Evolutionary conservation across 371 early-diverging fungal genomes (phyloP).

Genomic region (Zopfochytrium polystomum): DNA sequence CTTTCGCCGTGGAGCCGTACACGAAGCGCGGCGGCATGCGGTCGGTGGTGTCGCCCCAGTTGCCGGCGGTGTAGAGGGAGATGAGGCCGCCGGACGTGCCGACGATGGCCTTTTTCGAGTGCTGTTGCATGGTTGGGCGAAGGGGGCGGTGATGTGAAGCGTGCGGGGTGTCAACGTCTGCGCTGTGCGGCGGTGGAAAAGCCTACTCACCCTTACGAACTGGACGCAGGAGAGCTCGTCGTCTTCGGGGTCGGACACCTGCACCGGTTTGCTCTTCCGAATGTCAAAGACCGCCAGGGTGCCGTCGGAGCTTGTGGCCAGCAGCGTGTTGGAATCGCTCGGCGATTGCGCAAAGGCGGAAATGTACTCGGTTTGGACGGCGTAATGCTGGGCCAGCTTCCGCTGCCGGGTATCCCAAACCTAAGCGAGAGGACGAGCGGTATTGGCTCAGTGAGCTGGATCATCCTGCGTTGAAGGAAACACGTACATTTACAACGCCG

Average conservation of each 20-base stretch:
- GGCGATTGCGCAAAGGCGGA: slow-evolving; percentile 73
- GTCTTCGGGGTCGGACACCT: slow-evolving; percentile 85
- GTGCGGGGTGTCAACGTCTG: too few relatives aligned
- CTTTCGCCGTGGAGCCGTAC: too few relatives aligned
- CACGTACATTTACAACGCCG: slow-evolving; percentile 73
- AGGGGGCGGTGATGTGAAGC: too few relatives aligned
- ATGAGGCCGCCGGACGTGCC: slow-evolving; percentile 88
- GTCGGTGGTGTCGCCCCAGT: slow-evolving; percentile 89
- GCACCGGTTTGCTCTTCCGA: slow-evolving; percentile 72
- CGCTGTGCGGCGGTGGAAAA: too few relatives aligned
- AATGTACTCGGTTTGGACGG: slow-evolving; percentile 84
- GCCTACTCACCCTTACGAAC: slow-evolving; percentile 59
- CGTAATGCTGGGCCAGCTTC: slow-evolving; percentile 62
- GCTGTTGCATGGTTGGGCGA: slow-evolving; percentile 35
- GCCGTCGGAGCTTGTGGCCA: slow-evolving; percentile 82
- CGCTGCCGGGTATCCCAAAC: slow-evolving; percentile 83
- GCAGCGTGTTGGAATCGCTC: slow-evolving; percentile 70
- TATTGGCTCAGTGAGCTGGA: neutral
- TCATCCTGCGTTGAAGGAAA: slow-evolving; percentile 5
- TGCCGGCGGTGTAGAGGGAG: slow-evolving; percentile 72
- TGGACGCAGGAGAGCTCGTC: slow-evolving; percentile 84
- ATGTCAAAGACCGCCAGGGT: slow-evolving; percentile 85
- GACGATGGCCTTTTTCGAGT: slow-evolving; percentile 74
- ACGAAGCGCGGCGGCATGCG: slow-evolving; percentile 78
- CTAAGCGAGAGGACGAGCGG: slow-evolving; percentile 22